These are phyloP conservation scores for Syzygium aqueum DNA, from an alignment of 345 rosid species.

Conservation along the genomic window DNA sequence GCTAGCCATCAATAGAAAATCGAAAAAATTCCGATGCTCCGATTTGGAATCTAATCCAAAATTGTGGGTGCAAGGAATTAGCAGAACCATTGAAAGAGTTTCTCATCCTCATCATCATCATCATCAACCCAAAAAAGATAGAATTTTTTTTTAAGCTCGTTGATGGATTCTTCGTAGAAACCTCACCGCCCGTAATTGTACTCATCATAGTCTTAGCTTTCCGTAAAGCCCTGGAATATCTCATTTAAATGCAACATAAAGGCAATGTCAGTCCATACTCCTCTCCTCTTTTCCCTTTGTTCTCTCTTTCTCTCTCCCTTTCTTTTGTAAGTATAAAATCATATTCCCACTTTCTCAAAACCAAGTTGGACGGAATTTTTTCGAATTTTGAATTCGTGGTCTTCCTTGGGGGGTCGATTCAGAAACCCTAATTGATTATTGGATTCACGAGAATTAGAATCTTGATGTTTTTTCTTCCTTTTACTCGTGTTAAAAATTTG, in stretches of 20 bases:
- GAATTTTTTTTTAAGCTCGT: conserved; percentile 5
- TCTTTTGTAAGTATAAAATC: neutral
- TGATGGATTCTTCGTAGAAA: conserved; percentile 19
- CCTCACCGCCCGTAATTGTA: conserved; percentile 43
- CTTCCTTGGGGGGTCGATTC: neutral
- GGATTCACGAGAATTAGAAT: conserved; percentile 13
- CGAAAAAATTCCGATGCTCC: neutral
- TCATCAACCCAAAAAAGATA: neutral
- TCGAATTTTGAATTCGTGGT: neutral
- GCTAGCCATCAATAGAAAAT: conserved; percentile 13
- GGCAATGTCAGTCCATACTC: conserved; percentile 8
- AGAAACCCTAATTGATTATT: conserved; percentile 1
- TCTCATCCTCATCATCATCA: neutral
- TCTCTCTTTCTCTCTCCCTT: neutral
- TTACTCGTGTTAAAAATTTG: neutral
- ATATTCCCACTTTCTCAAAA: neutral
- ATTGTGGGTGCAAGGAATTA: conserved; percentile 9
- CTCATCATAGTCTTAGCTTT: conserved; percentile 24
- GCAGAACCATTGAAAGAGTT: conserved; percentile 2
- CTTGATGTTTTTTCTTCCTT: neutral
- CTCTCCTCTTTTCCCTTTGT: neutral
- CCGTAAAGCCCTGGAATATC: conserved; percentile 42
- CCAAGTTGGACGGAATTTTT: conserved; percentile 7
- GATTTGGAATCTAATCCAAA: neutral
- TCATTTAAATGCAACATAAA: conserved; percentile 23